phyloP scores from a whole-genome alignment of 192 early-diverging fungal species.

The Oehlia diaphana region DNA sequence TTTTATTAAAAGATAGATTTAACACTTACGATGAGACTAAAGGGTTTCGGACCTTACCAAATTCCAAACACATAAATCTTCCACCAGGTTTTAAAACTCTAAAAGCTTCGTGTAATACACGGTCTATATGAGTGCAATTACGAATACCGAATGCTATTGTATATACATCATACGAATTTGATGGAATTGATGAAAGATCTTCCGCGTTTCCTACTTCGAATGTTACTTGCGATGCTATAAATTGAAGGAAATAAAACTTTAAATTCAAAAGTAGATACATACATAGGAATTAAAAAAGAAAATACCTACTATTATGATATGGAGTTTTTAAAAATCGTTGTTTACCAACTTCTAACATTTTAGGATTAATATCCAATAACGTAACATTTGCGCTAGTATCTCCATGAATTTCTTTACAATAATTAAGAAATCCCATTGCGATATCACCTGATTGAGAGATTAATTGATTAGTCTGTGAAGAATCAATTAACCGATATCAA shows the following conservation, averaged over 20 bases:
- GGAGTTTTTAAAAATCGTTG: slow-evolving; percentile 62
- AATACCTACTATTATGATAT: slow-evolving; percentile 48
- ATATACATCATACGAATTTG: slow-evolving; percentile 85
- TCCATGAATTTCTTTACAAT: slow-evolving; percentile 68
- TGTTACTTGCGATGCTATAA: slow-evolving; percentile 56
- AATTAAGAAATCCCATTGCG: slow-evolving; percentile 91
- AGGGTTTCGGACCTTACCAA: slow-evolving; percentile 86
- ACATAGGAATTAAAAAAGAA: neutral
- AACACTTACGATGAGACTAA: slow-evolving; percentile 73
- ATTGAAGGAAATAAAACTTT: neutral
- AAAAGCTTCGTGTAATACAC: slow-evolving; percentile 85
- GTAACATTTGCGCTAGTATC: slow-evolving; percentile 69
- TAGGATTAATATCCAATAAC: slow-evolving; percentile 94
- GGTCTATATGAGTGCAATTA: slow-evolving; percentile 93
- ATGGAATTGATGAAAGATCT: slow-evolving; percentile 68
- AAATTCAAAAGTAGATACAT: slow-evolving; percentile 8
- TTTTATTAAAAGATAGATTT: neutral
- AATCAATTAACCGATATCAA: neutral
- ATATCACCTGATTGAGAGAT: slow-evolving; percentile 72
- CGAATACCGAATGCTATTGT: slow-evolving; percentile 99
- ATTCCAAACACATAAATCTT: slow-evolving; percentile 95
- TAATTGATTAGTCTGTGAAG: neutral
- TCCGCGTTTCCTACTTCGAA: slow-evolving; percentile 93
- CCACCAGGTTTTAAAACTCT: slow-evolving; percentile 95
- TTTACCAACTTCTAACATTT: slow-evolving; percentile 91